These are phyloP conservation scores for Licmophora abbreviata DNA, from an alignment of 108 stramenopile genomes.

Conservation along the genomic window DNA sequence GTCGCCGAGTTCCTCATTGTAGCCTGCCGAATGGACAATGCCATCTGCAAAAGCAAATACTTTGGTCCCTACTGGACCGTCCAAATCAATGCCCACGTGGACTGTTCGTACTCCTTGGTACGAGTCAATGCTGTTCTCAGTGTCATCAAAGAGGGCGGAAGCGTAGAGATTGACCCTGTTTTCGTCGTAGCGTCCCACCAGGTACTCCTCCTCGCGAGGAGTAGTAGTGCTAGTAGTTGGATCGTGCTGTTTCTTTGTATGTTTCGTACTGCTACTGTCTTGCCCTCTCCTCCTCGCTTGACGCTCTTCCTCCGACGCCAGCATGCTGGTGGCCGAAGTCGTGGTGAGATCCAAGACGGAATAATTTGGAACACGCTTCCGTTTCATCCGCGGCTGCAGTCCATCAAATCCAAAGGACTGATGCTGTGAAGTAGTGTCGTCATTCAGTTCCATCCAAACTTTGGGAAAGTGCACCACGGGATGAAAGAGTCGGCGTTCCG, in stretches of 20 bases:
- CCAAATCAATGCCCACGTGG: slow-evolving; percentile 75
- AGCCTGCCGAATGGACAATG: slow-evolving; percentile 60
- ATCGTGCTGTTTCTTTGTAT: background rate
- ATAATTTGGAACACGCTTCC: slow-evolving; percentile 11
- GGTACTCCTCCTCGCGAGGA: slow-evolving; percentile 25
- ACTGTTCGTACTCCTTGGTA: slow-evolving; percentile 49
- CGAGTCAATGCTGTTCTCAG: slow-evolving; percentile 26
- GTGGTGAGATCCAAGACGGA: slow-evolving; percentile 12
- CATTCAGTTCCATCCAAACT: slow-evolving; percentile 5
- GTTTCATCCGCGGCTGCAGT: background rate
- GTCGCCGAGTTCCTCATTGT: slow-evolving; percentile 71
- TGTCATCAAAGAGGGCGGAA: slow-evolving; percentile 53
- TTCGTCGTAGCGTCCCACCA: slow-evolving; percentile 73
- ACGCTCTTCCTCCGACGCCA: slow-evolving; percentile 6
- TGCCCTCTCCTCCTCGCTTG: too few species aligned
- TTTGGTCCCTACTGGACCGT: slow-evolving; percentile 58
- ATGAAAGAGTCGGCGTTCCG: slow-evolving; percentile 48
- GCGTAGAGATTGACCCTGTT: slow-evolving; percentile 58
- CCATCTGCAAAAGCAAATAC: slow-evolving; percentile 70
- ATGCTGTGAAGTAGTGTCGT: background rate
- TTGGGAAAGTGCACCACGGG: slow-evolving; percentile 53
- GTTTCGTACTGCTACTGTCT: background rate
- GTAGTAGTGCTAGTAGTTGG: background rate
- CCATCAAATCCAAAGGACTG: background rate
- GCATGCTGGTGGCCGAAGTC: background rate